phyloP scores from a whole-genome alignment of 805 yeast species.

The Starmerella asiatica region DNA sequence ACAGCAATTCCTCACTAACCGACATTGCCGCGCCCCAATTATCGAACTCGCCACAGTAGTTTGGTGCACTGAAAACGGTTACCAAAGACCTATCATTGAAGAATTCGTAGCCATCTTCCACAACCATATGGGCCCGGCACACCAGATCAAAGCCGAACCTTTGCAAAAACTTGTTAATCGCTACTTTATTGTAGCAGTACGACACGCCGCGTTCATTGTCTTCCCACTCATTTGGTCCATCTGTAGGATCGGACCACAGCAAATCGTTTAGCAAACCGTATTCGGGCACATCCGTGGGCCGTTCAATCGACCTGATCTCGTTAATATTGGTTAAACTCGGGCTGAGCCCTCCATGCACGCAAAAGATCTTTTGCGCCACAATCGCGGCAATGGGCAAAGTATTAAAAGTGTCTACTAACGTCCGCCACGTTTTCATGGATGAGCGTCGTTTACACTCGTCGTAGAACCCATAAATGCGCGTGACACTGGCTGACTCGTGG shows the following conservation, averaged over 20 bases:
- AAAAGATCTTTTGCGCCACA: slow-evolving; percentile 88
- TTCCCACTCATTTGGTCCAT: slow-evolving; percentile 72
- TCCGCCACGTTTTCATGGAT: slow-evolving; percentile 84
- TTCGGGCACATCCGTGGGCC: slow-evolving; percentile 82
- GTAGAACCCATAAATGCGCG: slow-evolving; percentile 92
- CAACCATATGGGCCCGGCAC: slow-evolving; percentile 81
- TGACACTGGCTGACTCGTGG: slow-evolving; percentile 95
- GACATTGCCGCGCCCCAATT: slow-evolving; percentile 99
- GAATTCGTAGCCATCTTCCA: slow-evolving; percentile 67
- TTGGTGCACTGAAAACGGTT: slow-evolving; percentile 63
- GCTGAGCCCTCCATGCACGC: slow-evolving; percentile 74
- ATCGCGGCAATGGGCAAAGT: slow-evolving; percentile 91
- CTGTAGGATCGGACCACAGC: slow-evolving; percentile 78
- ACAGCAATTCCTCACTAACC: slow-evolving; percentile 79
- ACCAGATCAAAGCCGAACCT: slow-evolving; percentile 70
- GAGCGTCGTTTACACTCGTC: slow-evolving; percentile 96
- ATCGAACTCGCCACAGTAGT: slow-evolving; percentile 72
- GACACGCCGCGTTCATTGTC: slow-evolving; percentile 78
- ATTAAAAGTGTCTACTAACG: slow-evolving; percentile 87
- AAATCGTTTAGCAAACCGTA: slow-evolving; percentile 65
- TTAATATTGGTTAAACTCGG: slow-evolving; percentile 63
- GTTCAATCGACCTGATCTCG: slow-evolving; percentile 57
- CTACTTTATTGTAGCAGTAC: slow-evolving; percentile 65
- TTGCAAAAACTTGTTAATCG: slow-evolving; percentile 60
- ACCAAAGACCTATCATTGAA: slow-evolving; percentile 59